Evolutionary conservation across 2,329 filamentous ascomycete genomes (phyloP), one percentile per base, ranked within the genome.

Genomic region (Conoideocrella luteorostrata): DNA sequence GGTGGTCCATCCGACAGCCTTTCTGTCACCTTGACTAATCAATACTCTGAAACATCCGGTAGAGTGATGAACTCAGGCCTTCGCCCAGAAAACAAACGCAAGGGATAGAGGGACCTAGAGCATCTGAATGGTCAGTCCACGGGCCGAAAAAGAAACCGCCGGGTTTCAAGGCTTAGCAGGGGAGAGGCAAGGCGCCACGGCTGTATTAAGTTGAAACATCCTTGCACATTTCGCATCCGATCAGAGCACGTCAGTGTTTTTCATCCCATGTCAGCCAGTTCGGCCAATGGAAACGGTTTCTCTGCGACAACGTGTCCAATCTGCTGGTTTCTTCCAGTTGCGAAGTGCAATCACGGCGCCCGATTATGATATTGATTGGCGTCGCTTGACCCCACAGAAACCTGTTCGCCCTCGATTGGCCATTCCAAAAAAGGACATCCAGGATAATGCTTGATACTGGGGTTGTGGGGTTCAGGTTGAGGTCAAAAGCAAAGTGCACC

Each of bases 101-200:
- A 46, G 44, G 44, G 44, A 46, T 28, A n/a, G 28, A 28, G 21
- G 34, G 11, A 29, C 37, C 5, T 35, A 26, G 18, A 33, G 33
- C 33, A 11, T 23, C 18, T 40, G 12, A 30, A 21, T 39, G 39
- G 44, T 38, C 24, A 37, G 23, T 24, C 37, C 32, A 36, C 28
- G 22, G 13, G 7, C 11, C 24, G 22, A 39, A 35, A 39, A 46
- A 46, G 29, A 29, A 46, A 46, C 18, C 4, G 26, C 17, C 38
- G 13, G n/a, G 33, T 37, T 33, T 38, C n/a, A 33, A 38, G 24
- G 20, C 18, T 15, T 26, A 20, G 23, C 22, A 32, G 35, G 17
- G 18, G 13, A 32, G 39, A 37, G 39, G 23, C 39, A 39, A 39
- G 22, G 38, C 22, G 44, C 26, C 34, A 28, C 28, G 22, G 36